These are phyloP conservation scores for Simplicillium sp. DNA, from an alignment of 2,329 filamentous ascomycete genomes.

Conservation along the genomic window DNA sequence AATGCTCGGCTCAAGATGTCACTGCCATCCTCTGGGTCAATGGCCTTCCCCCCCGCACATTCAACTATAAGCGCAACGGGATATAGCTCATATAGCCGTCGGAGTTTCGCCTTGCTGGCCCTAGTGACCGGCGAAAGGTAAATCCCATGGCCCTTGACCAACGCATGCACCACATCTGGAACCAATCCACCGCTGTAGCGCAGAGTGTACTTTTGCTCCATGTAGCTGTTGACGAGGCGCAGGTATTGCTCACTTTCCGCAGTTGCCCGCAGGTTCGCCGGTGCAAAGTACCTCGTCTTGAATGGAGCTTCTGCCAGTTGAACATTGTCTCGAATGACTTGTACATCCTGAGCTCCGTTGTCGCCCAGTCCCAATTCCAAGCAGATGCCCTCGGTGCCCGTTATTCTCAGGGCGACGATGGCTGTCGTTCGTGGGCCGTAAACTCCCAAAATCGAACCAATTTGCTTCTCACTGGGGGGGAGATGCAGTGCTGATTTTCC, in stretches of 20 bases:
- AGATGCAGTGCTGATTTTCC: constrained; percentile 33
- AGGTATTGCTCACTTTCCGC: constrained; percentile 40
- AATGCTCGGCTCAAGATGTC: constrained; percentile 30
- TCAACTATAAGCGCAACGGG: constrained; percentile 52
- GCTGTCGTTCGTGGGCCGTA: constrained; percentile 47
- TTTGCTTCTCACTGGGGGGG: constrained; percentile 27
- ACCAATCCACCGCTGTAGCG: constrained; percentile 53
- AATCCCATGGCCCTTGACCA: constrained; percentile 52
- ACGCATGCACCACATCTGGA: constrained; percentile 48
- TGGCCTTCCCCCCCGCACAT: constrained; percentile 46
- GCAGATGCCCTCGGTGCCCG: constrained; percentile 27
- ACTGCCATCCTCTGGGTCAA: constrained; percentile 35
- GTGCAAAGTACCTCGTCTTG: constrained; percentile 50
- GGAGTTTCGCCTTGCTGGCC: constrained; percentile 44
- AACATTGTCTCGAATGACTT: constrained; percentile 32
- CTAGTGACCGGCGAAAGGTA: constrained; percentile 48
- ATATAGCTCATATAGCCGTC: constrained; percentile 48
- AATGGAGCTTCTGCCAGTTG: constrained; percentile 25
- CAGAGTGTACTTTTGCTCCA: constrained; percentile 46
- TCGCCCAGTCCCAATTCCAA: constrained; percentile 40
- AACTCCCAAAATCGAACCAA: constrained; percentile 42
- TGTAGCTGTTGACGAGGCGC: constrained; percentile 36
- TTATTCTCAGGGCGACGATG: constrained; percentile 41
- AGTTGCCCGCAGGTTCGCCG: constrained; percentile 50
- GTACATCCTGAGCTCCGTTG: constrained; percentile 8